Conservation (phyloP, 495 filamentous ascomycete genomes). For the Tuber borchii region DNA sequence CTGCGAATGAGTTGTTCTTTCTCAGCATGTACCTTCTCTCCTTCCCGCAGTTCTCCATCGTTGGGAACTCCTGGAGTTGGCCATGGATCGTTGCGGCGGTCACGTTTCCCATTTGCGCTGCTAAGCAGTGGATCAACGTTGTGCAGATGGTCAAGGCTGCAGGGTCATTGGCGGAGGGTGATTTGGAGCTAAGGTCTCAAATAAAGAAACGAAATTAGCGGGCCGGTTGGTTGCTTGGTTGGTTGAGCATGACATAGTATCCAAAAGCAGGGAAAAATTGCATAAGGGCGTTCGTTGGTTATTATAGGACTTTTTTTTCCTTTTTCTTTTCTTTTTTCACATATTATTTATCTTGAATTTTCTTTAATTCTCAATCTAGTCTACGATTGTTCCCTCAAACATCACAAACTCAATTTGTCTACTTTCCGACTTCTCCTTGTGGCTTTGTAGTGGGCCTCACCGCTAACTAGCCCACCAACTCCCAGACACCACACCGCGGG, state of each 20-base stretch:
- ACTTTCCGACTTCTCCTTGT: background rate
- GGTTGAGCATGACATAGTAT: background rate
- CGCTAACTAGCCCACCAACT: background rate
- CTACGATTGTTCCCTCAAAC: background rate
- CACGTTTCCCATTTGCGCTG: slow-evolving; percentile 74
- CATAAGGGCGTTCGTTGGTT: slow-evolving; percentile 2
- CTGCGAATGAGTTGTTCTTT: slow-evolving; percentile 90
- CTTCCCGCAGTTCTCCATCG: slow-evolving; percentile 65
- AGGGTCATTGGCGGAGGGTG: slow-evolving; percentile 87
- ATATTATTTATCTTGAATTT: background rate
- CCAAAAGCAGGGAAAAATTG: background rate
- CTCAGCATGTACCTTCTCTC: slow-evolving; percentile 95
- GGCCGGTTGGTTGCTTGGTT: background rate
- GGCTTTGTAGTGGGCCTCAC: background rate
- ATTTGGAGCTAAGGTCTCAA: slow-evolving; percentile 52
- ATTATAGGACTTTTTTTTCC: background rate
- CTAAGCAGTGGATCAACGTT: slow-evolving; percentile 91
- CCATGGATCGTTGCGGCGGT: slow-evolving; percentile 86
- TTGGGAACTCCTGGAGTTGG: slow-evolving; percentile 49
- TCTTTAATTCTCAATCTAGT: background rate
- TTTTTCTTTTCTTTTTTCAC: background rate
- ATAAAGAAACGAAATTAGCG: slow-evolving; percentile 16
- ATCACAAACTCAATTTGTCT: background rate
- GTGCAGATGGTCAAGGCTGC: slow-evolving; percentile 91
- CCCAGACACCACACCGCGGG: background rate